Evolutionary conservation across 352 stramenopile genomes (phyloP), one percentile per base, ranked within the genome.

Genomic region (Phytopythium cucurbitacearum): DNA sequence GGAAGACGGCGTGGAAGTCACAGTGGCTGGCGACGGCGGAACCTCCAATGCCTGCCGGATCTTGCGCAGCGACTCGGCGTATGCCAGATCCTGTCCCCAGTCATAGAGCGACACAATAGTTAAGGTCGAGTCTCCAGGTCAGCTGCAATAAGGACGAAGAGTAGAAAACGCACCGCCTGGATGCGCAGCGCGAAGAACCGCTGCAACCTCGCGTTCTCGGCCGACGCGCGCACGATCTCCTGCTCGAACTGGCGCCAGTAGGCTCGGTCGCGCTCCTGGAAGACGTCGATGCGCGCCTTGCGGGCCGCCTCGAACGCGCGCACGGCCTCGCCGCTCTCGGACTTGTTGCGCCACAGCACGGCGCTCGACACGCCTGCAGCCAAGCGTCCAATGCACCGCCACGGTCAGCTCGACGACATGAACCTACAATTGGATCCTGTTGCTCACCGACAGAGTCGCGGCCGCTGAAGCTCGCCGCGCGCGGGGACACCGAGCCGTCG

Each of bases 211-310:
- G 57, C 48, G 40, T 91, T 90, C 56, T 89, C 78, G 11, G 88
- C 82, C 36, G 69, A 67, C 4, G 70, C 82, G 43, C 71, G 72
- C 13, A 73, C 55, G 15, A 93, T 77, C 65, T 93, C 82, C 38
- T 76, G 69, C 62, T 89, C 77, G 61, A 93, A 93, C n/a, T 75
- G 62, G 16, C 75, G 80, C 82, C 82, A 93, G 56, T 93, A 93
- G 35, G 54, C 56, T 43, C 77, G 77, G 52, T 93, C 82, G 36
- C 73, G 68, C 16, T 75, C 61, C 55, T 89, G 82, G 38, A 76
- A 84, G 12, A 64, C 69, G 59, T 93, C 82, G 60, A 93, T 87
- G 55, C 88, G 80, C 13, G 67, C 60, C 53, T 79, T 86, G 40
- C 82, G 79, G 28, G 66, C 57, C 10, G 65, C 59, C 46, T 93